Evolutionary conservation across 1,284 basidiomycete species (phyloP).

Genomic region (Exobasidium rhododendri): DNA sequence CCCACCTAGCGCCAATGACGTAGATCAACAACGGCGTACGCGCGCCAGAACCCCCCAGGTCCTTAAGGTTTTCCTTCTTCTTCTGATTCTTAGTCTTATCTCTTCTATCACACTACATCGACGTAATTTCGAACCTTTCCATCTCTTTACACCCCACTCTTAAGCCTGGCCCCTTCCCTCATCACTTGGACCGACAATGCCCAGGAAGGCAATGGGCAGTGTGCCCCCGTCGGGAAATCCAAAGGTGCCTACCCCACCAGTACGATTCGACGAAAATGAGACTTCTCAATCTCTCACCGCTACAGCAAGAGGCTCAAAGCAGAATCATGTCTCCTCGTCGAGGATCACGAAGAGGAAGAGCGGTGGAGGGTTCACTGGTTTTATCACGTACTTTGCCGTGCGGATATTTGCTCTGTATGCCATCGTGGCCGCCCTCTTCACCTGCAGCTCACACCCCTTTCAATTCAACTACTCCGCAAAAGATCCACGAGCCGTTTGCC

Average conservation of each 20-base stretch:
- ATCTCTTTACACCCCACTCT: no score
- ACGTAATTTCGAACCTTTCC: no score
- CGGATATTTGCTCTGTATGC: slow-evolving; percentile 23
- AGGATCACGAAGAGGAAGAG: neutral
- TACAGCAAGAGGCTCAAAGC: neutral
- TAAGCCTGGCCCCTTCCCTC: no score
- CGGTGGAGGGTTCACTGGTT: slow-evolving; percentile 25
- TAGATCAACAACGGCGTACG: no score
- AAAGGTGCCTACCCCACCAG: neutral
- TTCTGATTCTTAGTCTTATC: no score
- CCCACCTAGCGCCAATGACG: no score
- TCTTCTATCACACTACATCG: no score
- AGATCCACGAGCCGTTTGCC: slow-evolving; percentile 40
- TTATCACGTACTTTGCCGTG: slow-evolving; percentile 21
- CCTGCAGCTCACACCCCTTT: slow-evolving; percentile 43
- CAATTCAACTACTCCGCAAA: slow-evolving; percentile 41
- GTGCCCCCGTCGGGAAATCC: neutral
- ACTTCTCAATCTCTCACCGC: neutral
- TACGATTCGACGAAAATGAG: neutral
- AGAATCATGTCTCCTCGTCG: neutral
- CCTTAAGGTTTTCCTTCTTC: no score
- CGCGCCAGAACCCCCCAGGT: no score
- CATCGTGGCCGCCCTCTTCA: slow-evolving; percentile 30
- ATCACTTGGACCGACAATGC: no score
- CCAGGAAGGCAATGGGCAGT: neutral